A percentile compares a stretch with the other conserved stretches of the same genome.
These are phyloP conservation scores for Coemansia umbellata DNA, from an alignment of 192 early-diverging fungal species.

Conservation along the genomic window DNA sequence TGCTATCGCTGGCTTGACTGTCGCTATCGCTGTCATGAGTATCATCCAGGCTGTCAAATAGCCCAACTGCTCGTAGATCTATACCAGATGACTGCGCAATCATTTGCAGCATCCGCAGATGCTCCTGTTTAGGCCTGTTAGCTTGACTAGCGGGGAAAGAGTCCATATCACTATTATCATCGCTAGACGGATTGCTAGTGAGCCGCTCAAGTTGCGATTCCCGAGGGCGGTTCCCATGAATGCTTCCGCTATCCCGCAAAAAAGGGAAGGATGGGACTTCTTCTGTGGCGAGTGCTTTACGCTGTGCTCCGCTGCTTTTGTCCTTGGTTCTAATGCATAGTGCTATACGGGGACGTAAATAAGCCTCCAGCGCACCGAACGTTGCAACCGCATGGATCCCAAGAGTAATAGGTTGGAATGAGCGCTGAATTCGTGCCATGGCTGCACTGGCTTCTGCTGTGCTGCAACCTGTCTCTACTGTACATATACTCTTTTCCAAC, in stretches of 20 bases:
- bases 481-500: conserved; percentile 29
- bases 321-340: conserved; percentile 8
- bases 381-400: conserved; percentile 85
- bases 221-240: conserved; percentile 2
- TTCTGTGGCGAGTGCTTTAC: neutral
- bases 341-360: conserved; percentile 62
- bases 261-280: neutral
- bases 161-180: neutral
- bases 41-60: conserved; percentile 16
- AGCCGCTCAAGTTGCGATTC: conserved; percentile 8
- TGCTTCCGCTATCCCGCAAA: neutral
- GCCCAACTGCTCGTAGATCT: conserved; percentile 23
- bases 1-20: neutral
- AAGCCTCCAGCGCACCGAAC: conserved; percentile 76
- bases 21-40: neutral
- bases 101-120: conserved; percentile 32
- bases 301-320: neutral
- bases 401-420: conserved; percentile 55
- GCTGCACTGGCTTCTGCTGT: neutral
- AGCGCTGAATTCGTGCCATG: conserved; percentile 18
- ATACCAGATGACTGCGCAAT: conserved; percentile 41
- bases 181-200: neutral
- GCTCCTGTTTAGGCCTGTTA: neutral
- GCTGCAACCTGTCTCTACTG: neutral
- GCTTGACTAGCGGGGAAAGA: neutral